Evolutionary conservation across 2,329 filamentous ascomycete genomes (phyloP).

Genomic region (Diaporthe destruens): DNA sequence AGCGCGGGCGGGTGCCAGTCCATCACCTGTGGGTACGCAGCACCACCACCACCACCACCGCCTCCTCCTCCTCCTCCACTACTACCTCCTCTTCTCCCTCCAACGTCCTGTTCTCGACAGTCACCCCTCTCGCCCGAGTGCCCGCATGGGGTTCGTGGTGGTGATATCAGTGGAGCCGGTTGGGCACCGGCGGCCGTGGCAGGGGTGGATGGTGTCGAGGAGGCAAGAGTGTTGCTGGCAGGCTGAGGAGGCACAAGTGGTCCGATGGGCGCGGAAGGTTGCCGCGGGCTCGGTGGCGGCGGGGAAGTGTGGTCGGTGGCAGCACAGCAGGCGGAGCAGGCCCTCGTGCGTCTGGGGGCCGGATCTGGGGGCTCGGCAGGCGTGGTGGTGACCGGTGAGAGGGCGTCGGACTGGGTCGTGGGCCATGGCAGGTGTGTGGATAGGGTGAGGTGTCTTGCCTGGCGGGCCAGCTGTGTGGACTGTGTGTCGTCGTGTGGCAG

Average conservation of each 20-base stretch:
- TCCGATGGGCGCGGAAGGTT: slow-evolving; percentile 21
- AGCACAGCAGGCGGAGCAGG: slow-evolving; percentile 36
- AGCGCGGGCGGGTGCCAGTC: slow-evolving; percentile 21
- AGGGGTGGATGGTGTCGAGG: slow-evolving; percentile 20
- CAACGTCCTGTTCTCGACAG: not conserved
- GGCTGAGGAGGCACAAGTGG: not conserved
- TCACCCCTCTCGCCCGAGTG: not conserved
- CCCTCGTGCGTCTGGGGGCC: slow-evolving; percentile 14
- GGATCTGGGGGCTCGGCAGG: slow-evolving; percentile 11
- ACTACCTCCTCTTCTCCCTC: not conserved
- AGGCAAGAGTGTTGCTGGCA: not conserved
- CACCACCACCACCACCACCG: not conserved
- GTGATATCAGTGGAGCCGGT: slow-evolving; percentile 42
- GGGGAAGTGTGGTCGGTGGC: slow-evolving; percentile 36
- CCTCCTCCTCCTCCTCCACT: not conserved
- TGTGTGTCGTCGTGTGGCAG: slow-evolving; percentile 36
- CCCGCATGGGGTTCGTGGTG: slow-evolving; percentile 37
- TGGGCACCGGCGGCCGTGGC: slow-evolving; percentile 43
- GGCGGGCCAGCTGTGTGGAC: slow-evolving; percentile 44
- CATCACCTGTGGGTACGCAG: slow-evolving; percentile 10
- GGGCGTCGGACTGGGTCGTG: slow-evolving; percentile 1
- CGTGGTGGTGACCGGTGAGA: slow-evolving; percentile 16
- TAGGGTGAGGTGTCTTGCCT: slow-evolving; percentile 45
- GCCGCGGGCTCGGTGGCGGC: slow-evolving; percentile 23
- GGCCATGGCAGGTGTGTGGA: slow-evolving; percentile 32